Conservation (phyloP, 352 stramenopile species). For the Aphanomyces astaci region DNA sequence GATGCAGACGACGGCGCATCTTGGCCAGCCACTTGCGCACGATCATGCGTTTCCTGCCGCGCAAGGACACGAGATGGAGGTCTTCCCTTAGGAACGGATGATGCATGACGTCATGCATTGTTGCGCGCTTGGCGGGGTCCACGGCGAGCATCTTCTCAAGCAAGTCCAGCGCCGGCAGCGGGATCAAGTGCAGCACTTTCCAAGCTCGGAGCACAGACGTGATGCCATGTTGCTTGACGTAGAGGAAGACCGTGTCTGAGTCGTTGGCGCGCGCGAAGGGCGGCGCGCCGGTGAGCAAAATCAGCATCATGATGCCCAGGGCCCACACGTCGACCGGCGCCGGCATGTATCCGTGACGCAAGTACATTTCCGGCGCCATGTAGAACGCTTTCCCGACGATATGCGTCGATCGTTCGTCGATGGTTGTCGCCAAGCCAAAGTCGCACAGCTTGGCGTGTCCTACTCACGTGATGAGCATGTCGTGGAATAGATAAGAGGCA, state of each 20-base stretch:
- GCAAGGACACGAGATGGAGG: not conserved
- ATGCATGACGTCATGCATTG: conserved; percentile 33
- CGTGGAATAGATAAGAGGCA: not conserved
- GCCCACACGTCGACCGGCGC: conserved; percentile 26
- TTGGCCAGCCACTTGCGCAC: conserved; percentile 15
- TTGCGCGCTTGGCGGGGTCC: conserved; percentile 49
- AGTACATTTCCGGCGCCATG: conserved; percentile 27
- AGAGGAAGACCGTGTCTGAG: conserved; percentile 47
- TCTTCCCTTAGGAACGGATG: conserved; percentile 18
- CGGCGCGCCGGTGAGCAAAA: conserved; percentile 25
- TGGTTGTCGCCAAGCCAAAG: conserved; percentile 20
- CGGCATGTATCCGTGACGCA: conserved; percentile 16
- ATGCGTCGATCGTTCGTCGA: not conserved
- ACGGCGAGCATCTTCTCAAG: conserved; percentile 64
- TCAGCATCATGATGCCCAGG: conserved; percentile 25
- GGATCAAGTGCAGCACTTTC: conserved; percentile 41
- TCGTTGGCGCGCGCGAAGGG: conserved; percentile 22
- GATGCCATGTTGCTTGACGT: conserved; percentile 70
- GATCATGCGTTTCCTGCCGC: conserved; percentile 18
- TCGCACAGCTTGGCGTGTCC: conserved; percentile 21
- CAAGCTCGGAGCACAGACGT: conserved; percentile 67
- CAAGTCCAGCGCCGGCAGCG: conserved; percentile 53
- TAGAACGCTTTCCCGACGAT: conserved; percentile 27
- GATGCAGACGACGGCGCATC: conserved; percentile 7
- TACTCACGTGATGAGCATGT: not conserved